Conservation (phyloP, 768 basidiomycete genomes). For the Rhodotorula taiwanensis region DNA sequence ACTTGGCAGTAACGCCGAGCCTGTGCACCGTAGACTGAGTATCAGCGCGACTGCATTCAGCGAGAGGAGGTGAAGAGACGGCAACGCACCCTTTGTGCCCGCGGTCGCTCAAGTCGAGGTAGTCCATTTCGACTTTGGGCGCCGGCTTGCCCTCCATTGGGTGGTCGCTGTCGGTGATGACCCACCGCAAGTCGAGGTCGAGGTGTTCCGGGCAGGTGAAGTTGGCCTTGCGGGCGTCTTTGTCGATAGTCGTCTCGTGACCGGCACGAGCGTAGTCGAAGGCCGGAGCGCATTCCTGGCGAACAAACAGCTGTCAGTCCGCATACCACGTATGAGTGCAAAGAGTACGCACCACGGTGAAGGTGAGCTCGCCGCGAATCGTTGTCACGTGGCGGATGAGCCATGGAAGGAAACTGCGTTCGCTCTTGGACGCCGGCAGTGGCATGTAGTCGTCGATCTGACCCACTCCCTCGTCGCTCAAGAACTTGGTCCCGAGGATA, state of each 20-base stretch:
- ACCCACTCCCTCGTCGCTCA: conserved; percentile 34
- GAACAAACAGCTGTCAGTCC: not conserved
- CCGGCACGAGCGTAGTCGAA: conserved; percentile 83
- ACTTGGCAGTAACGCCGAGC: conserved; percentile 54
- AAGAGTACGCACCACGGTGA: conserved; percentile 53
- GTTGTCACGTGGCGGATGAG: conserved; percentile 73
- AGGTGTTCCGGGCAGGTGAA: conserved; percentile 53
- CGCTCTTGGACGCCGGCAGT: conserved; percentile 49
- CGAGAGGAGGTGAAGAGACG: not conserved
- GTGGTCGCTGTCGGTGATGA: conserved; percentile 56
- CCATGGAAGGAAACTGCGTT: conserved; percentile 71
- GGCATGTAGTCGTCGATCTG: conserved; percentile 59
- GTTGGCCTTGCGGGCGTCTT: conserved; percentile 49
- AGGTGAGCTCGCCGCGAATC: conserved; percentile 71
- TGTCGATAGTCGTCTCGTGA: conserved; percentile 56
- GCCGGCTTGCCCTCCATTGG: conserved; percentile 45
- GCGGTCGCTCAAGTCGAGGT: conserved; percentile 54
- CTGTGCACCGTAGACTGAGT: not conserved
- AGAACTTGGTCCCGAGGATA: conserved; percentile 39
- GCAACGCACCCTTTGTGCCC: conserved; percentile 60
- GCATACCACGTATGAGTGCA: too few species aligned
- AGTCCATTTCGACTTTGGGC: conserved; percentile 56
- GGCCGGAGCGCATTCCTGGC: conserved; percentile 76
- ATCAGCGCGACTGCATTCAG: not conserved
- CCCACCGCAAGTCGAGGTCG: conserved; percentile 68